Base-by-base conservation (phyloP, 1,284 basidiomycete genomes). In the Cryptococcus sp. region DNA sequence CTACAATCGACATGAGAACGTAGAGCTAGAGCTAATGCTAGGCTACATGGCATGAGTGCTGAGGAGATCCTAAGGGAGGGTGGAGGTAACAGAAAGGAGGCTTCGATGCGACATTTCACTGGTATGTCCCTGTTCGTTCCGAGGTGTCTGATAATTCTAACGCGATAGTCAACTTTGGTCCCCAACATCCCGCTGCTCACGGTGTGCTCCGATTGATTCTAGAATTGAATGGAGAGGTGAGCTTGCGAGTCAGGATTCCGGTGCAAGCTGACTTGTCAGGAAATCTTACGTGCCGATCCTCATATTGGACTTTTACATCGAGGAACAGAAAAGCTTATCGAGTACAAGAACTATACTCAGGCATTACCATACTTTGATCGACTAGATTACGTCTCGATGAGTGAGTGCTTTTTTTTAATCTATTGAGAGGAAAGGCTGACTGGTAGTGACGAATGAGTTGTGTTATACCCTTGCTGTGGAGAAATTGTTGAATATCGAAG, bases 321-420 rank as follows among this genome's bases (percentile, higher is more conserved):
- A 67, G 94, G 93, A 36, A 98, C 94, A 18, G 94, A 98, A 76
- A 98, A 98, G 78, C 82, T 99, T 51, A 98, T 98, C 68, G 94
- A 98, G 78, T 97, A 94, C 83, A 99, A 99, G 81, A 98, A 87
- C 10, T 98, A 98, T 75, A 91, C 86, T 14, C 96, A 98, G 79
- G 94, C 94, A 2, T 79, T 97, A n/a, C 96, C 94, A 2, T 98
- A 98, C 79, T 98, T 98, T 76, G 94, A 99, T 77, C 91, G 94
- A 69, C 82, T 98, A 59, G 94, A 99, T 80, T 98, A 98, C 69
- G 92, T 97, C 52, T 97, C 93, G 46, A 98, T 98, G 94, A 96
- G 90, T 91, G 66, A 49, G 86, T 78, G n/a, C n/a, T 25, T 23
- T 19, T 25, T 10, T 28, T 34, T 7, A 28, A 13, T 0, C 22